Conservation (phyloP, 805 yeast species). For the Brettanomyces bruxellensis region DNA sequence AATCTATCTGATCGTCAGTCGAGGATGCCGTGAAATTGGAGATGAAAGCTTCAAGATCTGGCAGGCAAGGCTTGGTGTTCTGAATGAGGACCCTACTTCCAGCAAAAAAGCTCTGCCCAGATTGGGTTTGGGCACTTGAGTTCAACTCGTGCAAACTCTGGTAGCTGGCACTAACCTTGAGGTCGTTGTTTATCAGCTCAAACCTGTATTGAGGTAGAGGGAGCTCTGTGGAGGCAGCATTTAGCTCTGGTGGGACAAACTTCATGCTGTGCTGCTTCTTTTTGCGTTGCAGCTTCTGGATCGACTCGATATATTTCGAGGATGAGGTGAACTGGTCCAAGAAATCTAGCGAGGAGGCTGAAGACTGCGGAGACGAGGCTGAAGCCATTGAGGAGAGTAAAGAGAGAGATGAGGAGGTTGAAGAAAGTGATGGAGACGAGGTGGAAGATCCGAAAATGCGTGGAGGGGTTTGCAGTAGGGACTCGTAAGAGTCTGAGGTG, state of each 20-base stretch:
- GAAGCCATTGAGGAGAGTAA: constrained; percentile 16
- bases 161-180: constrained; percentile 11
- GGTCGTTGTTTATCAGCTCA: constrained; percentile 17
- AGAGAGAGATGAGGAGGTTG: constrained; percentile 24
- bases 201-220: constrained; percentile 16
- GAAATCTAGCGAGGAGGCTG: constrained; percentile 16
- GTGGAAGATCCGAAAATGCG: constrained; percentile 3
- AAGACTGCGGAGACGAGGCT: constrained; percentile 22
- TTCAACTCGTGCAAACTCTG: constrained; percentile 8
- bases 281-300: constrained; percentile 11
- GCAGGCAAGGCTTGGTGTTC: constrained; percentile 16
- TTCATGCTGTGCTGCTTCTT: background rate
- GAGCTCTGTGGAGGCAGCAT: constrained; percentile 19
- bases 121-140: constrained; percentile 1
- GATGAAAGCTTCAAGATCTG: constrained; percentile 5
- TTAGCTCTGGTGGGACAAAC: constrained; percentile 32
- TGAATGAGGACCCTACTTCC: background rate
- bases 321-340: constrained; percentile 4
- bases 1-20: background rate
- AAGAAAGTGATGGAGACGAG: constrained; percentile 18
- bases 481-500: background rate
- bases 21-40: background rate
- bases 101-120: background rate
- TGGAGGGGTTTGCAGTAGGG: constrained; percentile 10
- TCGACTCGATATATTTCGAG: background rate